Percentiles rank a stretch among this genome's conserved stretches.
Conservation (phyloP, 768 basidiomycete genomes). For the Kwoniella pini region DNA sequence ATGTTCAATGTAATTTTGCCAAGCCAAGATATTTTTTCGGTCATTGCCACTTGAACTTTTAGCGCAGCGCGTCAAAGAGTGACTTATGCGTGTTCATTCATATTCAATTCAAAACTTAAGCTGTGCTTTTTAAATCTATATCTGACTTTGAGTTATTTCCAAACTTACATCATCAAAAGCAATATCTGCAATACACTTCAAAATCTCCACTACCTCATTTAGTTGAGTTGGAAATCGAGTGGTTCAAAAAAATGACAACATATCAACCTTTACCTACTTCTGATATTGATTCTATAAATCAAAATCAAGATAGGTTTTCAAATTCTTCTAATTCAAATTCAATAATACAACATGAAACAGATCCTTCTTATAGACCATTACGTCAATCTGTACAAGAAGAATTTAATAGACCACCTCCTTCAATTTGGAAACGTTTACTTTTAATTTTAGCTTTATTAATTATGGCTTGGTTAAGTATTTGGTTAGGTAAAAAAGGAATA, state of each 20-base stretch:
- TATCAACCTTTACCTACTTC: slow-evolving; percentile 28
- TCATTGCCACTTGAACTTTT: too few species aligned
- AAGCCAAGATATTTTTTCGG: too few species aligned
- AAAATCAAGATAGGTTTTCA: neutral
- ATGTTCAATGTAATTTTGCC: too few species aligned
- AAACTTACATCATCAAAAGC: too few species aligned
- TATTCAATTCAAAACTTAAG: too few species aligned
- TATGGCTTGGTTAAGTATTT: slow-evolving; percentile 59
- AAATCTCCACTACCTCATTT: too few species aligned
- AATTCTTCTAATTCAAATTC: neutral
- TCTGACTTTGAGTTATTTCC: too few species aligned
- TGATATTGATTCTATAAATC: neutral
- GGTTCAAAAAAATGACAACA: neutral
- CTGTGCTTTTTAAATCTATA: too few species aligned
- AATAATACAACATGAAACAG: slow-evolving; percentile 6
- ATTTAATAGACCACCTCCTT: slow-evolving; percentile 59
- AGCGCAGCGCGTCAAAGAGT: too few species aligned
- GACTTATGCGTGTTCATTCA: too few species aligned
- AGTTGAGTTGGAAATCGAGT: too few species aligned
- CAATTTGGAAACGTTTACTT: slow-evolving; percentile 59
- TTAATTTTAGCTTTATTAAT: slow-evolving; percentile 58
- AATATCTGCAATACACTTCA: too few species aligned
- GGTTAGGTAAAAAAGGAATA: slow-evolving; percentile 48
- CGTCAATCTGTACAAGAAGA: slow-evolving; percentile 41
- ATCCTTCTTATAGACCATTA: slow-evolving; percentile 40